Evolutionary conservation across 495 filamentous ascomycete genomes (phyloP), one percentile per base, ranked within the genome.

Genomic region (Tuber calosporum): DNA sequence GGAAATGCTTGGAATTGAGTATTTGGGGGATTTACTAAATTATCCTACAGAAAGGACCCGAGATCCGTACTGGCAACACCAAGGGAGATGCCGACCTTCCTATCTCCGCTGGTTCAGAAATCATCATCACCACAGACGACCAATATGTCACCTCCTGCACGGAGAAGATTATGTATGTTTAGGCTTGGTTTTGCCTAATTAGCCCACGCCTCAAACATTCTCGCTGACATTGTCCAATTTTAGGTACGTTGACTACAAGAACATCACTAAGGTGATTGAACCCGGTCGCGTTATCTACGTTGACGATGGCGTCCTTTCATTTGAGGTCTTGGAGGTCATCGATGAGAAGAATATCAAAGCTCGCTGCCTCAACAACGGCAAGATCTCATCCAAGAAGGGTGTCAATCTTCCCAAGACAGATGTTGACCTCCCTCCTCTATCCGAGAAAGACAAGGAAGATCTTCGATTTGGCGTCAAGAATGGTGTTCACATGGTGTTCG

Each of bases 221-320:
- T 70, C 42, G 19, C 68, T 67, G 39, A 36, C 20, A 62, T 76
- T 5, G 75, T 78, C 26, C 36, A 40, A 22, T 67, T 71, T 68
- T 75, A 97, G 93, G 93, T 96, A 93, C 79, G 91, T 99, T 80
- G 95, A 99, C 86, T 99, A 99, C 86, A 94, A 94, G 89, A 99
- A 99, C 87, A 97, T 99, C 87, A 97, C 95, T 85, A 96, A 94
- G 85, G 94, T 99, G 81, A 98, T 99, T 83, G 83, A 90, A 77
- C 84, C 87, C n/a, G 96, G 96, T 80, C 93, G 94, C 80, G 90
- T 91, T 83, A 97, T 99, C 87, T 99, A 96, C 85, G 96, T 99
- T 76, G 95, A 99, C 81, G 95, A 99, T 79, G 95, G 95, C 81
- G 93, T 98, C 71, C 90, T 98, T 72, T 94, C 94, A 5, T 97